Conservation (phyloP, 345 rosid species). For the Eucalyptus erythrocorys region DNA sequence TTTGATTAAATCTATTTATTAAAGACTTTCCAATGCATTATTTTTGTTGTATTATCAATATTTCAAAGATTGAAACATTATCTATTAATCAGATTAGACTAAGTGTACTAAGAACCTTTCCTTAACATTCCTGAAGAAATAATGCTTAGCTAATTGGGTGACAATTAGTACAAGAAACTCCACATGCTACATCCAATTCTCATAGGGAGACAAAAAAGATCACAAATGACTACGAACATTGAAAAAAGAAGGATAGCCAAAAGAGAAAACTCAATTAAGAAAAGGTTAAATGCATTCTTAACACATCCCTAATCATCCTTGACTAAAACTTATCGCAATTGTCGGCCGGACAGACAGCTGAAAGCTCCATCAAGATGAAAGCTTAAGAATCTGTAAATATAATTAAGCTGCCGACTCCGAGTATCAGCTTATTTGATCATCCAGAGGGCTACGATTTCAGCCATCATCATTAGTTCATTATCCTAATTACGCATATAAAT, state of each 20-base stretch:
- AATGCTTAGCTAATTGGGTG: no score
- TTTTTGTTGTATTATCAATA: no score
- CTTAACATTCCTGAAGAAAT: no score
- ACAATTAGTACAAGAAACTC: background rate
- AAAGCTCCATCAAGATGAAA: background rate
- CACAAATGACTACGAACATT: background rate
- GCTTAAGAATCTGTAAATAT: background rate
- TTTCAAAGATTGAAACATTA: no score
- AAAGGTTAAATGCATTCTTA: background rate
- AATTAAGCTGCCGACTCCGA: background rate
- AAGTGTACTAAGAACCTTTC: no score
- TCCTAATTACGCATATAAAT: background rate
- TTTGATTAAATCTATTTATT: background rate
- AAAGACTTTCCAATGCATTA: no score
- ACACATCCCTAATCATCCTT: constrained; percentile 22
- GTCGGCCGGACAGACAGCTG: constrained; percentile 42
- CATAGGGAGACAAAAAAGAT: background rate
- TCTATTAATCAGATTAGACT: no score
- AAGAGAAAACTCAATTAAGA: background rate
- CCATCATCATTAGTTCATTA: background rate
- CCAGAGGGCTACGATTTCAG: background rate
- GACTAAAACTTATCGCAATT: constrained; percentile 44
- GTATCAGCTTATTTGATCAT: background rate
- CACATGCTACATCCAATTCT: background rate
- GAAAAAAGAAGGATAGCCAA: background rate